Evolutionary conservation across 2,329 filamentous ascomycete genomes (phyloP).

Genomic region (Chaetomium strumarium): DNA sequence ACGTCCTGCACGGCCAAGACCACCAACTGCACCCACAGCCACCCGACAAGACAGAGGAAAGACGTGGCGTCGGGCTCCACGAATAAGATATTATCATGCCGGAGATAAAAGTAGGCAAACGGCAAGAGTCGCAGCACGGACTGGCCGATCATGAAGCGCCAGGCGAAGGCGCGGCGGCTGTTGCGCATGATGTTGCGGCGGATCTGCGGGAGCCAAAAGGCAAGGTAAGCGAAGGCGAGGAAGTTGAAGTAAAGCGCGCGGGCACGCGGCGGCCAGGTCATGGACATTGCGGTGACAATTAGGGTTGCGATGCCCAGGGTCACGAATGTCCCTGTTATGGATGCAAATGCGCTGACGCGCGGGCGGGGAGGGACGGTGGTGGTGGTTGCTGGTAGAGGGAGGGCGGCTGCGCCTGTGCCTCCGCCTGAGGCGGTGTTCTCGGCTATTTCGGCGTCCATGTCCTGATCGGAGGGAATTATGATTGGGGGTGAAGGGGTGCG

Average conservation of each 20-base stretch:
- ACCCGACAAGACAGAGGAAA: slow-evolving; percentile 60
- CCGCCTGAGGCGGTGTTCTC: slow-evolving; percentile 31
- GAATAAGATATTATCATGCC: slow-evolving; percentile 74
- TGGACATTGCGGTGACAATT: slow-evolving; percentile 45
- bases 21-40: slow-evolving; percentile 84
- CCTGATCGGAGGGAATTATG: slow-evolving; percentile 59
- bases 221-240: slow-evolving; percentile 71
- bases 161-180: slow-evolving; percentile 82
- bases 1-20: slow-evolving; percentile 75
- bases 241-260: slow-evolving; percentile 55
- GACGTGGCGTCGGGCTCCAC: slow-evolving; percentile 60
- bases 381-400: slow-evolving; percentile 29
- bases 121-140: slow-evolving; percentile 72
- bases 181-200: slow-evolving; percentile 85
- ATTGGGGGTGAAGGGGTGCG: slow-evolving; percentile 39
- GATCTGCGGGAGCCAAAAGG: slow-evolving; percentile 90
- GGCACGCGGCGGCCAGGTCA: slow-evolving; percentile 52
- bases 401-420: slow-evolving; percentile 31
- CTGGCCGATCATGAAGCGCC: slow-evolving; percentile 85
- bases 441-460: slow-evolving; percentile 55
- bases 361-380: slow-evolving; percentile 28
- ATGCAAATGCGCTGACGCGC: slow-evolving; percentile 41
- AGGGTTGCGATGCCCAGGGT: slow-evolving; percentile 50
- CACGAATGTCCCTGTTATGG: slow-evolving; percentile 52
- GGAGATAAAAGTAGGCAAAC: slow-evolving; percentile 78